Evolutionary conservation across 192 early-diverging fungal species (phyloP).

Genomic region (Coemansia sp.): DNA sequence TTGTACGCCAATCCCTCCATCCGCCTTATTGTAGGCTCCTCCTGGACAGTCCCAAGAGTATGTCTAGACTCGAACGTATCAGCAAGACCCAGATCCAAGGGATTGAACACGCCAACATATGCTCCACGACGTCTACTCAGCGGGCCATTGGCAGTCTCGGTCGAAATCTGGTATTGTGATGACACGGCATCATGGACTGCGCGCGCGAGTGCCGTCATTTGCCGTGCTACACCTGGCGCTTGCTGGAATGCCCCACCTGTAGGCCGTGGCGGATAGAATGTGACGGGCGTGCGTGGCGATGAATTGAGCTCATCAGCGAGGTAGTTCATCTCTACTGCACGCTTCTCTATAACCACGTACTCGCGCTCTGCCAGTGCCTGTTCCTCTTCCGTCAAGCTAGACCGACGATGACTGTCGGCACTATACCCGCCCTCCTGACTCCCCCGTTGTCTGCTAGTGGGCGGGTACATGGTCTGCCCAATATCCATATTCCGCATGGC

Average conservation of each 20-base stretch:
- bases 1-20: conserved; percentile 76
- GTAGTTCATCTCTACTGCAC: conserved; percentile 72
- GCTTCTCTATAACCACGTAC: conserved; percentile 77
- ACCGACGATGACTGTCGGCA: background rate
- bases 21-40: conserved; percentile 61
- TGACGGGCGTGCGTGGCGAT: conserved; percentile 47
- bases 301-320: conserved; percentile 71
- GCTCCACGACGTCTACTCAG: conserved; percentile 20
- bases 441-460: background rate
- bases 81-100: conserved; percentile 36
- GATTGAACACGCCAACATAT: conserved; percentile 40
- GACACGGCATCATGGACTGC: conserved; percentile 51
- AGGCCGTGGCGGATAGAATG: conserved; percentile 48
- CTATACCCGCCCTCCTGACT: background rate
- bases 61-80: conserved; percentile 53
- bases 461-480: conserved; percentile 3
- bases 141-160: conserved; percentile 47
- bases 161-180: conserved; percentile 40
- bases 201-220: conserved; percentile 55
- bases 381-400: conserved; percentile 38
- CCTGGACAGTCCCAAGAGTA: conserved; percentile 36
- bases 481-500: conserved; percentile 22
- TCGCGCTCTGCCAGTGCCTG: conserved; percentile 69
- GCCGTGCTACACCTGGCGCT: conserved; percentile 46
- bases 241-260: conserved; percentile 32